phyloP scores from a whole-genome alignment of 169 alveolate species.

The Plasmodium adleri region DNA sequence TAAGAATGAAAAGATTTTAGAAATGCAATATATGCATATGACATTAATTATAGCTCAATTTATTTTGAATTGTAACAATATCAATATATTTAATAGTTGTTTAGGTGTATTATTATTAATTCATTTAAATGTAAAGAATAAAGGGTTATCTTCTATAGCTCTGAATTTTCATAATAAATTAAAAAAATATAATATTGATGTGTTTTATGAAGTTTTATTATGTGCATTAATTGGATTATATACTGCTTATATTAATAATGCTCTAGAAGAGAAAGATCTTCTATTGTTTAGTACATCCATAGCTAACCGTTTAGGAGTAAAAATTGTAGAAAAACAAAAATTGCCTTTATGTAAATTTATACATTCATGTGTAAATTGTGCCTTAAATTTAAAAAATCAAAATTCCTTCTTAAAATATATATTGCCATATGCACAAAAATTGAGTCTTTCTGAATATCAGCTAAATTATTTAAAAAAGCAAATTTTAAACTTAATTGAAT shows the following conservation, averaged over 20 bases:
- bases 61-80: conserved; percentile 71
- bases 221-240: conserved; percentile 75
- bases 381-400: conserved; percentile 62
- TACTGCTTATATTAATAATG: conserved; percentile 68
- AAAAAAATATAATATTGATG: conserved; percentile 59
- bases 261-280: conserved; percentile 73
- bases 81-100: conserved; percentile 71
- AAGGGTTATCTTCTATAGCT: conserved; percentile 72
- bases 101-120: conserved; percentile 72
- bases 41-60: conserved; percentile 74
- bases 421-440: conserved; percentile 75
- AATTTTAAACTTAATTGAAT: conserved; percentile 27
- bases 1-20: conserved; percentile 36
- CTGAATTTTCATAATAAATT: conserved; percentile 71
- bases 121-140: conserved; percentile 71
- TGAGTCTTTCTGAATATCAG: conserved; percentile 67
- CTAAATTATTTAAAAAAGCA: conserved; percentile 54
- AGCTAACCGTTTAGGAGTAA: conserved; percentile 75
- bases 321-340: conserved; percentile 74
- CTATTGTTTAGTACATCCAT: conserved; percentile 62
- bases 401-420: conserved; percentile 72
- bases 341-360: conserved; percentile 74
- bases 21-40: conserved; percentile 77
- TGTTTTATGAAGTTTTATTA: conserved; percentile 66
- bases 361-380: conserved; percentile 76